These are phyloP conservation scores for Trypanosoma scelopori DNA, from an alignment of 208 protist species.

Conservation along the genomic window DNA sequence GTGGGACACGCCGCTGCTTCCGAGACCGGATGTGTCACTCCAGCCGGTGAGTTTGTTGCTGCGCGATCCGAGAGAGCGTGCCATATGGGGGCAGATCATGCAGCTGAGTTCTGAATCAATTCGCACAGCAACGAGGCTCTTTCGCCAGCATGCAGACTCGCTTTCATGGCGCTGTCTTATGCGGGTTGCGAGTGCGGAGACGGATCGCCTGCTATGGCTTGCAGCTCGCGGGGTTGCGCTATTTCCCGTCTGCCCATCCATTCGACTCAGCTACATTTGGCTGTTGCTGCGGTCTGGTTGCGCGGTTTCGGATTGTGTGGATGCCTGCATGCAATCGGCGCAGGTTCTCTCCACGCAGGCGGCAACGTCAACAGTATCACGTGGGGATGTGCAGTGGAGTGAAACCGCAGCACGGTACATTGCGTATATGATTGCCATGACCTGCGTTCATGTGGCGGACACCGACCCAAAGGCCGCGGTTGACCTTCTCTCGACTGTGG, in stretches of 20 bases:
- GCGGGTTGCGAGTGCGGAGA: slow-evolving; percentile 32
- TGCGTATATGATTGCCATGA: slow-evolving; percentile 56
- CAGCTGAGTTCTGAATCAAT: slow-evolving; percentile 5
- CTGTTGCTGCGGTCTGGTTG: slow-evolving; percentile 26
- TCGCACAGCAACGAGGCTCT: slow-evolving; percentile 21
- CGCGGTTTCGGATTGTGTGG: slow-evolving; percentile 20
- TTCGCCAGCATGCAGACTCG: slow-evolving; percentile 37
- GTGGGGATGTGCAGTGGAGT: slow-evolving; percentile 32
- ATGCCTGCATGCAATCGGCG: slow-evolving; percentile 41
- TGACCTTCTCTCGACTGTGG: slow-evolving; percentile 22
- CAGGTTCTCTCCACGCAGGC: slow-evolving; percentile 51
- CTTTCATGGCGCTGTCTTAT: slow-evolving; percentile 71
- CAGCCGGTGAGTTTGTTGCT: slow-evolving; percentile 10
- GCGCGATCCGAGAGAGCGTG: slow-evolving; percentile 11
- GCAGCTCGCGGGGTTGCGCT: slow-evolving; percentile 50
- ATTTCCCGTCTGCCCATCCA: slow-evolving; percentile 60
- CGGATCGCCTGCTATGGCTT: slow-evolving; percentile 59
- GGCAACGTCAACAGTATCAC: slow-evolving; percentile 31
- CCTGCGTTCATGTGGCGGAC: slow-evolving; percentile 36
- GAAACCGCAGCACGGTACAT: slow-evolving; percentile 50
- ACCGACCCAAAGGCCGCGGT: slow-evolving; percentile 26
- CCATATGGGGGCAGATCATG: slow-evolving; percentile 21
- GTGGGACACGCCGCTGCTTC: slow-evolving; percentile 22
- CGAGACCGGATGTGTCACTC: background rate
- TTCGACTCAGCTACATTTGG: slow-evolving; percentile 50